Conservation (phyloP, 2,329 filamentous ascomycete genomes). For the Paraphaeosphaeria sporulosa region DNA sequence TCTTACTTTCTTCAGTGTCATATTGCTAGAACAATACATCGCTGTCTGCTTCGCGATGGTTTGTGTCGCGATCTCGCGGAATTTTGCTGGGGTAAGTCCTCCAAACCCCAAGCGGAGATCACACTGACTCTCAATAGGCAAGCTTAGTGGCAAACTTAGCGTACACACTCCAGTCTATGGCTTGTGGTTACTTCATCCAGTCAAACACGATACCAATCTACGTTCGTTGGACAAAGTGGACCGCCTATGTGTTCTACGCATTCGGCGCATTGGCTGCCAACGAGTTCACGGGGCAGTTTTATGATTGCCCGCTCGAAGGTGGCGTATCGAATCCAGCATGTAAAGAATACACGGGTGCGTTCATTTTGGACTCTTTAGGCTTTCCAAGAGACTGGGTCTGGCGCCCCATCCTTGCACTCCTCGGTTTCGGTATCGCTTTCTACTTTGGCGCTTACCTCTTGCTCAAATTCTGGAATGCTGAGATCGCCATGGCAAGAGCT, state of each 20-base stretch:
- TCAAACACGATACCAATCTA: constrained; percentile 76
- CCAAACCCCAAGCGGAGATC: neutral
- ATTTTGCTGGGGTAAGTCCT: constrained; percentile 74
- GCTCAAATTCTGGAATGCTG: constrained; percentile 69
- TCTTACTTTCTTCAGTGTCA: constrained; percentile 74
- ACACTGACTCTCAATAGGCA: constrained; percentile 49
- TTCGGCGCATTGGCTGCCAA: constrained; percentile 76
- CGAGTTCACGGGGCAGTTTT: constrained; percentile 75
- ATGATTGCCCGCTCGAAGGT: constrained; percentile 72
- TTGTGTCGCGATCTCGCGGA: constrained; percentile 69
- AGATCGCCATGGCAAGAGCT: constrained; percentile 73
- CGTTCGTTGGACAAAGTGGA: constrained; percentile 79
- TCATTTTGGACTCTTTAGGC: constrained; percentile 73
- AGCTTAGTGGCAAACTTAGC: constrained; percentile 75
- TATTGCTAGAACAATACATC: constrained; percentile 75
- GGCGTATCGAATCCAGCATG: constrained; percentile 71
- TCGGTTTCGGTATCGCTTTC: constrained; percentile 70
- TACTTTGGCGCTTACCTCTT: constrained; percentile 67
- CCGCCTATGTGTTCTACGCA: constrained; percentile 66
- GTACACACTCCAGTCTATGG: constrained; percentile 77
- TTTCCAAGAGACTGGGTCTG: constrained; percentile 73
- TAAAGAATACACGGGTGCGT: constrained; percentile 72
- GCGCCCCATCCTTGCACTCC: constrained; percentile 69
- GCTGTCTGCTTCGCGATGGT: constrained; percentile 74
- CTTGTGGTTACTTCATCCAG: constrained; percentile 80